phyloP scores from a whole-genome alignment of 179 eudicot species.

The Silene noctiflora region DNA sequence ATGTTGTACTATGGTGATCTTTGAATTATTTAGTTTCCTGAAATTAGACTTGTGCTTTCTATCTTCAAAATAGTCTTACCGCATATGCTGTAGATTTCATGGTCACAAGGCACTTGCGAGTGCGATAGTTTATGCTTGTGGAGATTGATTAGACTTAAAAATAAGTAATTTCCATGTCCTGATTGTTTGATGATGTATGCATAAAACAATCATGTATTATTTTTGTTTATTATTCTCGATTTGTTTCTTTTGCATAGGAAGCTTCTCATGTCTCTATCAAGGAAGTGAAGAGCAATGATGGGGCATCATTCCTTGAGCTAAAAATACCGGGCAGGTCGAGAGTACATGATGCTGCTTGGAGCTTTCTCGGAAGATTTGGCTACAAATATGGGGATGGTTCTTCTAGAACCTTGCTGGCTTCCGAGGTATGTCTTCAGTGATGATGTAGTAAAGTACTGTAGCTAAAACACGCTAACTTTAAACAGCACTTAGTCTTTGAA shows the following conservation, averaged over 20 bases:
- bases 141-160: not conserved
- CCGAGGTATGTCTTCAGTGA: conserved; percentile 57
- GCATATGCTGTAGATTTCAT: not conserved
- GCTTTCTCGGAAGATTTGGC: conserved; percentile 72
- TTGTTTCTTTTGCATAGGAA: conserved; percentile 46
- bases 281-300: conserved; percentile 64
- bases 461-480: not conserved
- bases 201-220: not conserved
- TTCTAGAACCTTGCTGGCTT: conserved; percentile 72
- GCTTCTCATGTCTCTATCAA: conserved; percentile 55
- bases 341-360: conserved; percentile 51
- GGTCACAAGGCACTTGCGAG: not conserved
- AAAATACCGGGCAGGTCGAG: conserved; percentile 52
- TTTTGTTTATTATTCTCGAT: not conserved
- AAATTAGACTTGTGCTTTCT: not conserved
- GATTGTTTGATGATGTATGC: not conserved
- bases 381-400: conserved; percentile 59
- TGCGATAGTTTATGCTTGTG: not conserved
- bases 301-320: conserved; percentile 64
- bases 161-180: not conserved
- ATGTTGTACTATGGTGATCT: not conserved
- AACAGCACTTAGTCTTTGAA: conserved; percentile 2
- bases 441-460: not conserved
- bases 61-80: not conserved
- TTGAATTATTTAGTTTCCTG: not conserved